Percentiles rank a stretch among this genome's conserved stretches.
Conservation (phyloP, 2,329 filamentous ascomycete genomes). For the Ascochyta clinopodiicola region DNA sequence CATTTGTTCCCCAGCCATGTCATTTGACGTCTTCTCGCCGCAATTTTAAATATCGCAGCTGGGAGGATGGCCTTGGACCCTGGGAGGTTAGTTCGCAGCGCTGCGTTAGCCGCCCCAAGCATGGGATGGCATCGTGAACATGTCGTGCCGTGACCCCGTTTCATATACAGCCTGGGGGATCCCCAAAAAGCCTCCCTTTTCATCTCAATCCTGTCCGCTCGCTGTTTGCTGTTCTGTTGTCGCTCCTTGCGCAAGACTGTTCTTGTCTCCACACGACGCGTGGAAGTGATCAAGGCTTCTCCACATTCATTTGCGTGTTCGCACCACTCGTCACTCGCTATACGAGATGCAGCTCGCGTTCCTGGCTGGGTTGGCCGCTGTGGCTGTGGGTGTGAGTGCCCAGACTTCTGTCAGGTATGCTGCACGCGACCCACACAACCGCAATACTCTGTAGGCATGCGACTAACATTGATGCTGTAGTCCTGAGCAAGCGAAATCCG, state of each 20-base stretch:
- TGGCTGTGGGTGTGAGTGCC: conserved; percentile 38
- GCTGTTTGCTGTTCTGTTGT: conserved; percentile 23
- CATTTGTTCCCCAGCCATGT: conserved; percentile 23
- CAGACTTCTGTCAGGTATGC: conserved; percentile 33
- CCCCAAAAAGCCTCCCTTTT: conserved; percentile 24
- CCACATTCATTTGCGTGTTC: conserved; percentile 34
- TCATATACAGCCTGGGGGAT: conserved; percentile 35
- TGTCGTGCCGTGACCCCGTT: conserved; percentile 30
- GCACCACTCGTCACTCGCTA: conserved; percentile 16
- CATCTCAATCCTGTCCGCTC: conserved; percentile 31
- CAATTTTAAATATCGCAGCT: conserved; percentile 24
- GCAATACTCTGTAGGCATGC: conserved; percentile 16
- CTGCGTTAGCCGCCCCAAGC: conserved; percentile 26
- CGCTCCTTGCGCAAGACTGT: conserved; percentile 7
- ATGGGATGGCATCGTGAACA: conserved; percentile 21
- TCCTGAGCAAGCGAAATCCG: conserved; percentile 42
- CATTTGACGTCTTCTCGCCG: conserved; percentile 17
- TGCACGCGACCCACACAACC: conserved; percentile 10
- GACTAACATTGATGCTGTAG: conserved; percentile 24
- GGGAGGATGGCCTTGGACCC: conserved; percentile 22
- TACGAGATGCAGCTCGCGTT: conserved; percentile 42
- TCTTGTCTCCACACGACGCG: conserved; percentile 20
- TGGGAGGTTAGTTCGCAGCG: conserved; percentile 14
- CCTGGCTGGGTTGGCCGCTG: conserved; percentile 36
- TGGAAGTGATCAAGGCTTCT: conserved; percentile 14